phyloP scores from a whole-genome alignment of 805 yeast genomes.

The Saccharomyces jurei region DNA sequence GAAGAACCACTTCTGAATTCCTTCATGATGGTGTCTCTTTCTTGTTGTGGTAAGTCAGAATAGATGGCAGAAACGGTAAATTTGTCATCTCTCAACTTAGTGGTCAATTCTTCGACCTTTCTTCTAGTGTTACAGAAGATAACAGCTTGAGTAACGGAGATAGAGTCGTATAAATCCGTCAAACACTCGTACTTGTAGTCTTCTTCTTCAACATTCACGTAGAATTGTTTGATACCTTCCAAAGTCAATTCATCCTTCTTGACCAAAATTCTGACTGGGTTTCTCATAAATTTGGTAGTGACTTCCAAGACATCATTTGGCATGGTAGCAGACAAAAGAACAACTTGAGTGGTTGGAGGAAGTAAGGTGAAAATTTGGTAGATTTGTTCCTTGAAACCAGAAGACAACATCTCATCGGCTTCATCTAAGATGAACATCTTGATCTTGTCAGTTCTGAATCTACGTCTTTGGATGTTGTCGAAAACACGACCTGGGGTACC shows the following conservation, averaged over 20 bases:
- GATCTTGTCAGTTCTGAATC: constrained; percentile 66
- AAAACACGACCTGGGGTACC: constrained; percentile 97
- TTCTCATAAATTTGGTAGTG: constrained; percentile 79
- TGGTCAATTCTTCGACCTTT: constrained; percentile 83
- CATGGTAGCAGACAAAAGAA: constrained; percentile 85
- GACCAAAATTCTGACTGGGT: constrained; percentile 86
- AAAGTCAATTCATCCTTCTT: constrained; percentile 85
- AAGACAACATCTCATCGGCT: constrained; percentile 84
- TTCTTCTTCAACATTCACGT: constrained; percentile 78
- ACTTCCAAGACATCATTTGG: constrained; percentile 82
- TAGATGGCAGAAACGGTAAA: constrained; percentile 92
- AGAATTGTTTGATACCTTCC: constrained; percentile 87
- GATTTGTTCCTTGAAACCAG: constrained; percentile 86
- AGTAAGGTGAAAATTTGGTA: constrained; percentile 76
- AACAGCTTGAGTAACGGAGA: constrained; percentile 90
- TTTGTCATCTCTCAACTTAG: constrained; percentile 62
- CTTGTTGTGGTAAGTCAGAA: constrained; percentile 89
- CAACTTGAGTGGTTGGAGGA: constrained; percentile 80
- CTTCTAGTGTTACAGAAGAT: constrained; percentile 91
- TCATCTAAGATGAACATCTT: constrained; percentile 92
- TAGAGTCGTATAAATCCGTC: constrained; percentile 84
- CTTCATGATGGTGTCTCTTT: constrained; percentile 85
- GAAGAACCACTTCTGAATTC: constrained; percentile 89
- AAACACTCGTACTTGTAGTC: constrained; percentile 87
- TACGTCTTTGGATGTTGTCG: constrained; percentile 86